A percentile compares a stretch with the other conserved stretches of the same genome.
phyloP scores from a whole-genome alignment of 2,329 filamentous ascomycete genomes.

The Aureobasidium mangrovei region DNA sequence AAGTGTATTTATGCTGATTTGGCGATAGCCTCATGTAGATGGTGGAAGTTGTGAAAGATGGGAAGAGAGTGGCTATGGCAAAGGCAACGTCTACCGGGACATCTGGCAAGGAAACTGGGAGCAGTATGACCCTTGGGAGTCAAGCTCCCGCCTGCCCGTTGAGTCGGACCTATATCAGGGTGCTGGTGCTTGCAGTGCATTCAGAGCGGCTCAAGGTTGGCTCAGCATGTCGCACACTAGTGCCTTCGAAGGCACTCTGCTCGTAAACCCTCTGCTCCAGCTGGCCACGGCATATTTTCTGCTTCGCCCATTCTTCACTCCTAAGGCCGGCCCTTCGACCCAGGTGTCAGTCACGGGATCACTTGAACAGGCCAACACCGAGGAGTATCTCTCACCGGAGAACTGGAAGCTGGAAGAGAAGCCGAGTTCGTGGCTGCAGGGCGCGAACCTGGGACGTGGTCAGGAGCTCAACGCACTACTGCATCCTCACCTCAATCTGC shows the following conservation, averaged over 20 bases:
- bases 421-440: slow-evolving; percentile 57
- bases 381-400: slow-evolving; percentile 37
- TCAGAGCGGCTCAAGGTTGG: slow-evolving; percentile 89
- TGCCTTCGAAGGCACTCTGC: slow-evolving; percentile 67
- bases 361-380: slow-evolving; percentile 35
- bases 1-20: neutral
- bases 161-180: slow-evolving; percentile 71
- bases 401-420: slow-evolving; percentile 53
- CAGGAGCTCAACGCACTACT: slow-evolving; percentile 57
- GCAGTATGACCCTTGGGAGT: slow-evolving; percentile 69
- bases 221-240: slow-evolving; percentile 65
- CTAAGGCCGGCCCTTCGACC: slow-evolving; percentile 33
- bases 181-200: slow-evolving; percentile 72
- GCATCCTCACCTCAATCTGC: slow-evolving; percentile 62
- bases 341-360: slow-evolving; percentile 25
- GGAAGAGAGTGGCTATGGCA: slow-evolving; percentile 53
- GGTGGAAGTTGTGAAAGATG: slow-evolving; percentile 44
- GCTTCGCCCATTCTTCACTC: slow-evolving; percentile 73
- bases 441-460: slow-evolving; percentile 57
- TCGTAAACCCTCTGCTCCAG: slow-evolving; percentile 69
- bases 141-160: slow-evolving; percentile 56
- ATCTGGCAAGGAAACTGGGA: slow-evolving; percentile 74
- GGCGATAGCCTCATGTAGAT: slow-evolving; percentile 41
- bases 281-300: slow-evolving; percentile 72
- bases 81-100: slow-evolving; percentile 59